phyloP scores from a whole-genome alignment of 2,329 filamentous ascomycete species.

The Coniella lustricola region DNA sequence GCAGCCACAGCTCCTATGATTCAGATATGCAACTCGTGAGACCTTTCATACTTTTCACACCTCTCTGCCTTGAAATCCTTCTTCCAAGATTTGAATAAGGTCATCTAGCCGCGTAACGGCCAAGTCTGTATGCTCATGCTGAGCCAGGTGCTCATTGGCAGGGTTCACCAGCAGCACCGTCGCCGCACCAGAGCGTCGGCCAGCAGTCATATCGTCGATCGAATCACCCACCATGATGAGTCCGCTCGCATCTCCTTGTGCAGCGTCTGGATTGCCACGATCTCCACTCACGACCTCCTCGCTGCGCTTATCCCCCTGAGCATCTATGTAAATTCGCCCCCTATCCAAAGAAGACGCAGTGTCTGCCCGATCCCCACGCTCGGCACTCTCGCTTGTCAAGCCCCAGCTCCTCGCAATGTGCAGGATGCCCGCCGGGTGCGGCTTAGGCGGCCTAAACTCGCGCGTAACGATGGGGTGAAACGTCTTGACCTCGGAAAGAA shows the following conservation, averaged over 20 bases:
- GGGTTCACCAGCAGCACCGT: conserved; percentile 85
- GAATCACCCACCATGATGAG: conserved; percentile 69
- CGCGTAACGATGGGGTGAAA: conserved; percentile 80
- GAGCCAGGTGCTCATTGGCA: conserved; percentile 63
- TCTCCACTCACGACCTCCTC: conserved; percentile 19
- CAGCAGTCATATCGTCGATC: conserved; percentile 89
- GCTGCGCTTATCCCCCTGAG: conserved; percentile 15
- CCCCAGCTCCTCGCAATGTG: conserved; percentile 78
- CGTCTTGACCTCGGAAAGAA: conserved; percentile 53
- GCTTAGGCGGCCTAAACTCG: conserved; percentile 78
- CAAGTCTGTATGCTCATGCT: conserved; percentile 71
- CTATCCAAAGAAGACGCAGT: not conserved
- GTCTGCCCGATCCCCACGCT: not conserved
- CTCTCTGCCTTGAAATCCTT: conserved; percentile 57
- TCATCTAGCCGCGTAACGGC: conserved; percentile 68
- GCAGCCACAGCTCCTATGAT: no score
- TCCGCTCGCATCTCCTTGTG: conserved; percentile 35
- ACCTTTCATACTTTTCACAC: no score
- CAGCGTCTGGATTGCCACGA: conserved; percentile 16
- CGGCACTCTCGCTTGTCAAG: conserved; percentile 30
- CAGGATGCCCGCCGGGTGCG: conserved; percentile 78
- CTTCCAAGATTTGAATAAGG: conserved; percentile 65
- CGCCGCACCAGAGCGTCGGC: conserved; percentile 72
- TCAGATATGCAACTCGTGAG: no score
- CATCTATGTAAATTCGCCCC: conserved; percentile 3